These are phyloP conservation scores for Kodamaea leandrae DNA, from an alignment of 805 yeast genomes.

Conservation along the genomic window DNA sequence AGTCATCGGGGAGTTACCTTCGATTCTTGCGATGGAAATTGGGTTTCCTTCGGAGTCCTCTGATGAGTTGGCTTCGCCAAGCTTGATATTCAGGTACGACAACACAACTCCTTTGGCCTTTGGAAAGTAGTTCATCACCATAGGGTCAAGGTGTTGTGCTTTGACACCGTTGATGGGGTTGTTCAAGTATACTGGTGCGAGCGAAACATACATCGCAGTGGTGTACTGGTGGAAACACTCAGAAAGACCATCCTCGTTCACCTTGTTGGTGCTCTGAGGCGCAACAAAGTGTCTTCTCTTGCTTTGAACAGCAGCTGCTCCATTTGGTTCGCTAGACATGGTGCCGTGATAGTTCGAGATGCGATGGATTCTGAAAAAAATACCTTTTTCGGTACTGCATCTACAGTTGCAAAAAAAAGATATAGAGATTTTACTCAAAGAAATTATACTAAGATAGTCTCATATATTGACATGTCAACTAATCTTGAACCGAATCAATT, in stretches of 20 bases:
- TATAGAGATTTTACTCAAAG: too few relatives aligned
- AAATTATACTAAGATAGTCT: too few relatives aligned
- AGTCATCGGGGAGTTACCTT: slow-evolving; percentile 81
- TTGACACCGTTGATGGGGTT: slow-evolving; percentile 76
- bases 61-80: slow-evolving; percentile 42
- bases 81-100: slow-evolving; percentile 65
- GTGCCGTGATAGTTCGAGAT: not conserved
- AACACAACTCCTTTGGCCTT: slow-evolving; percentile 80
- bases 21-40: slow-evolving; percentile 59
- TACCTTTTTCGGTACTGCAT: slow-evolving; percentile 3
- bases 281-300: slow-evolving; percentile 18
- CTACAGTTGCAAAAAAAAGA: not conserved
- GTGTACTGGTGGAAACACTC: slow-evolving; percentile 66
- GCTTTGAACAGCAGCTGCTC: slow-evolving; percentile 3
- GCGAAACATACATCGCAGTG: slow-evolving; percentile 69
- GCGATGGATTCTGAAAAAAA: slow-evolving; percentile 10
- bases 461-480: too few relatives aligned
- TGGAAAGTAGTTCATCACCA: slow-evolving; percentile 77
- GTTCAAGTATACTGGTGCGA: slow-evolving; percentile 77
- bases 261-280: slow-evolving; percentile 35
- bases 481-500: too few relatives aligned
- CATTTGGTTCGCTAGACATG: slow-evolving; percentile 9
- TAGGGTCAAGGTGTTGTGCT: slow-evolving; percentile 85
- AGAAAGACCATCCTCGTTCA: slow-evolving; percentile 48
- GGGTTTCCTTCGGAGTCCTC: slow-evolving; percentile 39